Percentiles rank a stretch among this genome's conserved stretches.
Conservation (phyloP, 2,329 filamentous ascomycete genomes). For the Botryotinia calthae region DNA sequence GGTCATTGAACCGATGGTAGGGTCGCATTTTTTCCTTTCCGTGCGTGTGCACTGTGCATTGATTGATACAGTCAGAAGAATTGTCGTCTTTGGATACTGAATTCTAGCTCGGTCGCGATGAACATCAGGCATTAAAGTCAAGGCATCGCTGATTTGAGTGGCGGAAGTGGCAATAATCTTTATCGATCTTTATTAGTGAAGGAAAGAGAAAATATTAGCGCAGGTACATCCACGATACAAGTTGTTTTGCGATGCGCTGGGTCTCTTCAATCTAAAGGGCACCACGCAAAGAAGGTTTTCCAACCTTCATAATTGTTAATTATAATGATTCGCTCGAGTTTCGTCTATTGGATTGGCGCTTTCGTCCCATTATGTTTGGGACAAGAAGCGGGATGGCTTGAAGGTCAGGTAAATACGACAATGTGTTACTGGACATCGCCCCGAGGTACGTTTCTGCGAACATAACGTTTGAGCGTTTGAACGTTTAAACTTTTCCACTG, state of each 20-base stretch:
- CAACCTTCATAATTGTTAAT: slow-evolving; percentile 20
- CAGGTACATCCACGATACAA: slow-evolving; percentile 17
- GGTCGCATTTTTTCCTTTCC: slow-evolving; percentile 7
- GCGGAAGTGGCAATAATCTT: slow-evolving; percentile 22
- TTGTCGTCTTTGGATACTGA: slow-evolving; percentile 3
- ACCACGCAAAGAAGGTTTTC: neutral
- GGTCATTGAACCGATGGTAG: slow-evolving; percentile 4
- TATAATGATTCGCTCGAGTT: slow-evolving; percentile 25
- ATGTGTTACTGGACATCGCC: slow-evolving; percentile 56
- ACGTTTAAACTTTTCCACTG: neutral
- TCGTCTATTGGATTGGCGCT: slow-evolving; percentile 24
- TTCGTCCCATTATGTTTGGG: slow-evolving; percentile 38
- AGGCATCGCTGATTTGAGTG: slow-evolving; percentile 19
- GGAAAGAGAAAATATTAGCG: neutral
- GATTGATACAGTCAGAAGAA: slow-evolving; percentile 17
- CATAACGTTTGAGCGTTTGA: no score
- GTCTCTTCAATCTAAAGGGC: slow-evolving; percentile 19
- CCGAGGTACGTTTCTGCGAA: slow-evolving; percentile 38
- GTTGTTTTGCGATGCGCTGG: slow-evolving; percentile 22
- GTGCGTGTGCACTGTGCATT: slow-evolving; percentile 14
- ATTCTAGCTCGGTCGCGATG: slow-evolving; percentile 19
- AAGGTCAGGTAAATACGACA: slow-evolving; percentile 53
- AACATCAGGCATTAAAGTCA: slow-evolving; percentile 19
- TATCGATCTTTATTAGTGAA: neutral
- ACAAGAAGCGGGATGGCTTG: slow-evolving; percentile 50